phyloP scores from a whole-genome alignment of 176 grass and related monocot species.

The Oryza brachyantha region DNA sequence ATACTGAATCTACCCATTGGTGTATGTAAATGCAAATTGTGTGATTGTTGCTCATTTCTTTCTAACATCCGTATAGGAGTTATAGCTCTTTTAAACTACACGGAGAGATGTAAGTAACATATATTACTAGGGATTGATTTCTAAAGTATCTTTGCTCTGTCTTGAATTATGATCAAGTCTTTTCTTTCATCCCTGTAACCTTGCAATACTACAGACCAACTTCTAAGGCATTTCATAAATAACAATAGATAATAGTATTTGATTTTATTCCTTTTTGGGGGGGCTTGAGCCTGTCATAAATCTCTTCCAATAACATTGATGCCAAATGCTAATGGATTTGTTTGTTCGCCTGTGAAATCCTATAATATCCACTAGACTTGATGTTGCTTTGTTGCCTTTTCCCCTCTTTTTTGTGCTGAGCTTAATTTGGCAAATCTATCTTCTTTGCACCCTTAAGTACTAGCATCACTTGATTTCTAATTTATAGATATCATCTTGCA shows the following conservation, averaged over 20 bases:
- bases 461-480: slow-evolving; percentile 29
- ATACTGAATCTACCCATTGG: background rate
- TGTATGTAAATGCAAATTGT: background rate
- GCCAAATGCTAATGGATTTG: slow-evolving; percentile 1
- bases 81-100: background rate
- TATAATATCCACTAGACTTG: slow-evolving; percentile 7
- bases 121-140: slow-evolving; percentile 12
- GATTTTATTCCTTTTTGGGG: no score
- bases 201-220: background rate
- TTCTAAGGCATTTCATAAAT: background rate
- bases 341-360: slow-evolving; percentile 2
- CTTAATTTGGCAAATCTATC: background rate
- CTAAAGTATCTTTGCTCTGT: background rate
- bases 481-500: slow-evolving; percentile 43
- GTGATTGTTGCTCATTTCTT: background rate
- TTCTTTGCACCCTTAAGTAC: slow-evolving; percentile 11
- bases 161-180: background rate
- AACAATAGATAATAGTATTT: background rate
- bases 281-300: background rate
- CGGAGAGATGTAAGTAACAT: background rate
- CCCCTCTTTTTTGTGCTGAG: slow-evolving; percentile 13
- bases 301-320: slow-evolving; percentile 11
- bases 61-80: background rate
- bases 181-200: background rate
- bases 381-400: slow-evolving; percentile 18